Percentiles rank a stretch among this genome's conserved stretches.
phyloP scores from a whole-genome alignment of 2,329 filamentous ascomycete species.

The Myriosclerotinia curreyana region DNA sequence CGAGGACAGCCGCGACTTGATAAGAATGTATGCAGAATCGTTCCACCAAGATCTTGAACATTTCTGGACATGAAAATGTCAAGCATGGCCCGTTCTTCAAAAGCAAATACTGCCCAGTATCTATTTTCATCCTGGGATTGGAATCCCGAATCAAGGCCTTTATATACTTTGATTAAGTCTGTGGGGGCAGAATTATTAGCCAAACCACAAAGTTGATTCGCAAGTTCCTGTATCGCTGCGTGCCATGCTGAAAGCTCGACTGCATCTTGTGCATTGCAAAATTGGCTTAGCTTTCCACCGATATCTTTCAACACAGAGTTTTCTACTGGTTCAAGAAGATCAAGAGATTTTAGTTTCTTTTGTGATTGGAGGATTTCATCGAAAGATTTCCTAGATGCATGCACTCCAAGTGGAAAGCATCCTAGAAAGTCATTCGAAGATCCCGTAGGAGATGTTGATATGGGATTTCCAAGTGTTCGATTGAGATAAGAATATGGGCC shows the following conservation, averaged over 20 bases:
- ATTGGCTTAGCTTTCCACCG: conserved; percentile 5
- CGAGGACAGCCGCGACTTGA: conserved; percentile 41
- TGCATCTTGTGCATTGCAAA: conserved; percentile 32
- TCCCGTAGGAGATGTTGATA: conserved; percentile 42
- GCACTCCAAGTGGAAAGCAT: conserved; percentile 48
- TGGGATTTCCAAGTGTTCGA: conserved; percentile 31
- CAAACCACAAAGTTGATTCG: conserved; percentile 25
- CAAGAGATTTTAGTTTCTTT: conserved; percentile 30
- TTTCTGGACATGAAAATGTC: conserved; percentile 43
- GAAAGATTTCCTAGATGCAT: conserved; percentile 44
- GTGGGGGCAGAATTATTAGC: conserved; percentile 11
- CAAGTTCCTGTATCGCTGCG: conserved; percentile 28
- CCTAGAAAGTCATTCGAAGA: conserved; percentile 43
- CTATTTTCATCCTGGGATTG: conserved; percentile 36
- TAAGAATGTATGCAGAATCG: conserved; percentile 42
- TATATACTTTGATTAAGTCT: conserved; percentile 41
- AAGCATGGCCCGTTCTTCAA: conserved; percentile 28
- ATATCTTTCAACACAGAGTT: conserved; percentile 17
- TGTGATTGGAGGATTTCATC: conserved; percentile 47
- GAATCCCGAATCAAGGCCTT: conserved; percentile 43
- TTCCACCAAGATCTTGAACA: conserved; percentile 37
- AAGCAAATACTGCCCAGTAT: conserved; percentile 41
- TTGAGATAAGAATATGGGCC: conserved; percentile 19
- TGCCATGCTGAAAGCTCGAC: conserved; percentile 24
- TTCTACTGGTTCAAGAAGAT: conserved; percentile 18